Evolutionary conservation across 2,329 filamentous ascomycete species (phyloP).

Genomic region (Penicillium vulpinum): DNA sequence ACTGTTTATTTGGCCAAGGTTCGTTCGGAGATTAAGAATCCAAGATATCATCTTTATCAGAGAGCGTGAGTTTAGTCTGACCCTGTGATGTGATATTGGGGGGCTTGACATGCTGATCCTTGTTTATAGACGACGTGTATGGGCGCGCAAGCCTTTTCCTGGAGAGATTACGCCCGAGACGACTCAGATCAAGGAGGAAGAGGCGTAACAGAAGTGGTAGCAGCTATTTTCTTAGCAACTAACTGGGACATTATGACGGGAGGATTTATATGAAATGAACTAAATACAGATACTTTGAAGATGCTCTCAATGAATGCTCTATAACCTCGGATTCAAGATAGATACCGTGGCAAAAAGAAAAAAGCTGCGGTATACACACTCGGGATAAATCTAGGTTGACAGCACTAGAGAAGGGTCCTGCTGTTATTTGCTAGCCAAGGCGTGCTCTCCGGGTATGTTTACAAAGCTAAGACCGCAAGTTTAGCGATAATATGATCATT

Average conservation of each 20-base stretch:
- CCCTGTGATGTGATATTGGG: neutral
- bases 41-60: slow-evolving; percentile 1
- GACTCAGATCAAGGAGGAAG: neutral
- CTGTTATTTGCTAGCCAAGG: neutral
- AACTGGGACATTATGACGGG: neutral
- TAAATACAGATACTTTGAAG: neutral
- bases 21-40: slow-evolving; percentile 2
- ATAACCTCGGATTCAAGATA: neutral
- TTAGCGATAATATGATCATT: neutral
- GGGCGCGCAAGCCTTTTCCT: slow-evolving; percentile 6
- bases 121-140: slow-evolving; percentile 4
- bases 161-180: neutral
- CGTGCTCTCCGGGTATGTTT: neutral
- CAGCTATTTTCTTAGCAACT: neutral
- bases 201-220: neutral
- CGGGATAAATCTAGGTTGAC: neutral
- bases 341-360: neutral
- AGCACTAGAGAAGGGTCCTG: neutral
- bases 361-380: neutral
- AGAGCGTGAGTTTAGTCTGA: neutral
- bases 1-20: slow-evolving; percentile 6
- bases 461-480: neutral
- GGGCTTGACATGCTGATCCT: neutral
- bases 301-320: neutral
- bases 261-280: neutral